These are phyloP conservation scores for Oryza meridionalis DNA, from an alignment of 176 grass and related monocot genomes.

Conservation along the genomic window DNA sequence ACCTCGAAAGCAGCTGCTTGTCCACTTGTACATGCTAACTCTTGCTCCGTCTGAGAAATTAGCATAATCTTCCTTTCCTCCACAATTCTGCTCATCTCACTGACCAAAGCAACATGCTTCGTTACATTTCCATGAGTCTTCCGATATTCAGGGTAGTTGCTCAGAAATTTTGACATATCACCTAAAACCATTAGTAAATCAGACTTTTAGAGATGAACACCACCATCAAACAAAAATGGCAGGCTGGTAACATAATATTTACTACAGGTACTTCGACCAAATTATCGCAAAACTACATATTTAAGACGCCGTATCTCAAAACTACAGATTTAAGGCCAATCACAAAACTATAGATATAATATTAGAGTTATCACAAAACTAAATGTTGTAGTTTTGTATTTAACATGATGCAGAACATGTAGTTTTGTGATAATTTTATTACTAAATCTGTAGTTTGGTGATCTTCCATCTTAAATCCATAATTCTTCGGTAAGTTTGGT, in stretches of 20 bases:
- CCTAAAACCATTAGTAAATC: conserved; percentile 51
- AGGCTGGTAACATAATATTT: not conserved
- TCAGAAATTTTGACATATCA: conserved; percentile 94
- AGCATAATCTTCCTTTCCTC: conserved; percentile 93
- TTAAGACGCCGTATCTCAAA: too few relatives aligned
- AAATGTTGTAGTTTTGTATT: too few relatives aligned
- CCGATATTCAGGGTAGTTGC: conserved; percentile 93
- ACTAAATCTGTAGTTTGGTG: too few relatives aligned
- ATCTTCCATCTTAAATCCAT: too few relatives aligned
- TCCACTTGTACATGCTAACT: conserved; percentile 94
- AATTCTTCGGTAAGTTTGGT: too few relatives aligned
- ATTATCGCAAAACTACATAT: too few relatives aligned
- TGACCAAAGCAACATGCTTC: conserved; percentile 93
- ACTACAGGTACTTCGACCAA: too few relatives aligned
- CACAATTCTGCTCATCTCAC: conserved; percentile 97
- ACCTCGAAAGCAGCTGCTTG: conserved; percentile 95
- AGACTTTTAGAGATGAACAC: conserved; percentile 17
- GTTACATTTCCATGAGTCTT: conserved; percentile 97
- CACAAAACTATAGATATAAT: too few relatives aligned
- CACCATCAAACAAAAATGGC: conserved; percentile 1
- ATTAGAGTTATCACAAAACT: too few relatives aligned
- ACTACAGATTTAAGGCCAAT: too few relatives aligned
- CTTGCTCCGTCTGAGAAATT: conserved; percentile 96
- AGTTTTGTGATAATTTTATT: too few relatives aligned
- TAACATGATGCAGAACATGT: too few relatives aligned